A percentile compares a stretch with the other conserved stretches of the same genome.
These are phyloP conservation scores for Dryadomyces quercivorus DNA, from an alignment of 2,329 filamentous ascomycete genomes.

Conservation along the genomic window DNA sequence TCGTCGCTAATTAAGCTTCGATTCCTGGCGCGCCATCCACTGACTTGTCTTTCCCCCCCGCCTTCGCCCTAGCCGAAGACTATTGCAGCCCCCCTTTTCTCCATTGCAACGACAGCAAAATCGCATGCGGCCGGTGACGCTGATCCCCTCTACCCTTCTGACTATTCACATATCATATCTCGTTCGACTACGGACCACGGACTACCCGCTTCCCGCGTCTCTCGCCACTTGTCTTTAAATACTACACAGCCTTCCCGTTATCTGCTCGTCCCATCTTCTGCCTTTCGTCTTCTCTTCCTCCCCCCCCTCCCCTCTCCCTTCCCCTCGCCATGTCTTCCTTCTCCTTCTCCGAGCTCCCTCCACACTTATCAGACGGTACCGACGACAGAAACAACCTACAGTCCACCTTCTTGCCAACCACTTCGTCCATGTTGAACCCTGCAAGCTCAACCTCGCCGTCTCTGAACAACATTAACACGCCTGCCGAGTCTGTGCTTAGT, in stretches of 20 bases:
- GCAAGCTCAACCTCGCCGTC: conserved; percentile 28
- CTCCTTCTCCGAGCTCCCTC: conserved; percentile 16
- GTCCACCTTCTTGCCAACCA: conserved; percentile 20
- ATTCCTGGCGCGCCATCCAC: conserved; percentile 3
- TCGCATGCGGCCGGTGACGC: not conserved
- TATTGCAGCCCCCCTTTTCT: not conserved
- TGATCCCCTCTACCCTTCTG: not conserved
- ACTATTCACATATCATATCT: not conserved
- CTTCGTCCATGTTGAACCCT: conserved; percentile 26
- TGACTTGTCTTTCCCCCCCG: conserved; percentile 3
- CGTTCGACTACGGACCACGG: too few relatives aligned
- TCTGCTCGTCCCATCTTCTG: not conserved
- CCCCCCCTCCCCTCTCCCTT: conserved; percentile 2
- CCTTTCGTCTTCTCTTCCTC: not conserved
- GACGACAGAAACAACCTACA: conserved; percentile 7
- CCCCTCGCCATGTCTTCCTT: conserved; percentile 18
- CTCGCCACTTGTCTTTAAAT: not conserved
- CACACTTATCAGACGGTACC: conserved; percentile 14
- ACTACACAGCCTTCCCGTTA: not conserved
- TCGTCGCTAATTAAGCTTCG: conserved; percentile 9
- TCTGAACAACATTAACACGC: conserved; percentile 28
- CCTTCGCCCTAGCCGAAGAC: conserved; percentile 10
- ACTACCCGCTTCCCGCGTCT: too few relatives aligned
- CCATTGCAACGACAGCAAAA: not conserved
- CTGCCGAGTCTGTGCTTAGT: conserved; percentile 35